A percentile compares a stretch with the other conserved stretches of the same genome.
Conservation (phyloP, 768 basidiomycete species). For the Mrakia gelida region DNA sequence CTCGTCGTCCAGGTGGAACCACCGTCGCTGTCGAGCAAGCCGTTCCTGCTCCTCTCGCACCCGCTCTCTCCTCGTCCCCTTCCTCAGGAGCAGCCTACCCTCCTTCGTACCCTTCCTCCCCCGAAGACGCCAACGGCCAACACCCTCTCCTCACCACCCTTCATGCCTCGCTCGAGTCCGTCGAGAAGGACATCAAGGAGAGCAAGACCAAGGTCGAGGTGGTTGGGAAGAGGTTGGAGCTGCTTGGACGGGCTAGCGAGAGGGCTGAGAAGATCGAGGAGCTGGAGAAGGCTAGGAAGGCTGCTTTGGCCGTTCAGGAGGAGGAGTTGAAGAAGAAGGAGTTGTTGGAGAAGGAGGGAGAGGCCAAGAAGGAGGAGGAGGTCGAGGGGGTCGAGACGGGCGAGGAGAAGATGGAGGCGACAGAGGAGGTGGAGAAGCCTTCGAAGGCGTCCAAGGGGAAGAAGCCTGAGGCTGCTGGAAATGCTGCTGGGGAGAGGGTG, state of each 20-base stretch:
- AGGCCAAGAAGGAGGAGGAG: slow-evolving; percentile 51
- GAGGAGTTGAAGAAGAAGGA: slow-evolving; percentile 3
- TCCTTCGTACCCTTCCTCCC: neutral
- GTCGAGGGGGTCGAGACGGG: neutral
- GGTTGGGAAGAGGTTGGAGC: slow-evolving; percentile 12
- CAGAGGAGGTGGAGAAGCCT: slow-evolving; percentile 24
- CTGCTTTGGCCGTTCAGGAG: neutral
- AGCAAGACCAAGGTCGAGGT: neutral
- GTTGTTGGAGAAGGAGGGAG: slow-evolving; percentile 32
- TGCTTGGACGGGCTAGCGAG: slow-evolving; percentile 13
- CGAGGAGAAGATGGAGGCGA: slow-evolving; percentile 43
- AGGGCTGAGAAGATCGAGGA: slow-evolving; percentile 17
- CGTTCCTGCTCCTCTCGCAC: neutral
- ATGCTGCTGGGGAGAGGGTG: slow-evolving; percentile 52
- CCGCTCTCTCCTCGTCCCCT: neutral
- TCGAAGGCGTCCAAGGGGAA: slow-evolving; percentile 48
- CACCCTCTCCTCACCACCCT: neutral
- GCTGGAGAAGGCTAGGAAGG: neutral
- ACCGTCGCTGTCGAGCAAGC: neutral
- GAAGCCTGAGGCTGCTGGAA: slow-evolving; percentile 63
- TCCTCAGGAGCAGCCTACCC: neutral
- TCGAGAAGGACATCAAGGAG: slow-evolving; percentile 17
- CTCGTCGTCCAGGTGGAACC: slow-evolving; percentile 12
- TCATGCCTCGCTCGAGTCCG: neutral
- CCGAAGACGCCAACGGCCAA: neutral